A percentile compares a stretch with the other conserved stretches of the same genome.
Evolutionary conservation across 768 basidiomycete species (phyloP).

Genomic region (Asterophora lycoperdoides): DNA sequence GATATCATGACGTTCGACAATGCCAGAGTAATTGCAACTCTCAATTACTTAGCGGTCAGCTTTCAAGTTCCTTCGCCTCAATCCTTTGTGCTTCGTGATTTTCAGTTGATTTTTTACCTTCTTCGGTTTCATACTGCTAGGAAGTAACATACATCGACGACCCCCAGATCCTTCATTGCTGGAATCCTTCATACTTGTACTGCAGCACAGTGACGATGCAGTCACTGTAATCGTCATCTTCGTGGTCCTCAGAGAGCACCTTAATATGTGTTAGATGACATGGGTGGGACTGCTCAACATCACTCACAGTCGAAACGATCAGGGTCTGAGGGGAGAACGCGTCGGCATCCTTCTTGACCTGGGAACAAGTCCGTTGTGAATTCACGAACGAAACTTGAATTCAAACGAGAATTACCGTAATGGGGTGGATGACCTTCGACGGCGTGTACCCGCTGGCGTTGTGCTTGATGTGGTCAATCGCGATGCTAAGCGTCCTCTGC

Average conservation of each 20-base stretch:
- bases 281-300: neutral
- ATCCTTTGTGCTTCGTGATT: too few species aligned
- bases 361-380: neutral
- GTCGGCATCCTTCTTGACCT: slow-evolving; percentile 4
- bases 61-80: too few species aligned
- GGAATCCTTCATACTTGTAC: slow-evolving; percentile 3
- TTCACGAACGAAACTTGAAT: neutral
- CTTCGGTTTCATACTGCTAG: too few species aligned
- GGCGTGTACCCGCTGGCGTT: neutral
- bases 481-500: neutral
- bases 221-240: slow-evolving; percentile 12
- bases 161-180: too few species aligned
- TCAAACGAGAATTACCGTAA: neutral
- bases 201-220: slow-evolving; percentile 11
- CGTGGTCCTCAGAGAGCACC: slow-evolving; percentile 9
- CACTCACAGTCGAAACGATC: slow-evolving; percentile 9
- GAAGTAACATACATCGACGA: too few species aligned
- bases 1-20: too few species aligned
- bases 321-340: neutral
- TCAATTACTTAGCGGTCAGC: too few species aligned
- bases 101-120: too few species aligned
- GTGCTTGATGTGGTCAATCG: neutral
- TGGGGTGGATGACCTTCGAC: slow-evolving; percentile 4
- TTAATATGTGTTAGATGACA: neutral
- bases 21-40: too few species aligned